Evolutionary conservation across 176 grass and related monocot genomes (phyloP).

Genomic region (Oryza officinalis): DNA sequence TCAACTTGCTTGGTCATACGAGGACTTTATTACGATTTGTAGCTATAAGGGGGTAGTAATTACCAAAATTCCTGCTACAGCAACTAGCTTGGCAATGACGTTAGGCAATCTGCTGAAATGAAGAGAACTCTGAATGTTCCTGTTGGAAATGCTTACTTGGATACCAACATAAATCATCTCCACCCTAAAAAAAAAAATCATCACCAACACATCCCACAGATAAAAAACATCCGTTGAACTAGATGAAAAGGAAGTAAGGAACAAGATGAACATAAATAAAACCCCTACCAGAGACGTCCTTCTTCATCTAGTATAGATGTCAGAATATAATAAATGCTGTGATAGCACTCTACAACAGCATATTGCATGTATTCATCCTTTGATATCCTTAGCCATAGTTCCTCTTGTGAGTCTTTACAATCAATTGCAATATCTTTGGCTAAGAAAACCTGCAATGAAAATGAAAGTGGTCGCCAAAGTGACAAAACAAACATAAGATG

Average conservation of each 20-base stretch:
- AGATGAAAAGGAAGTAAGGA: constrained; percentile 3
- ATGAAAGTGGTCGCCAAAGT: neutral
- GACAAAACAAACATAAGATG: neutral
- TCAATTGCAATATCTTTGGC: constrained; percentile 90
- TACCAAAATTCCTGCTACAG: constrained; percentile 84
- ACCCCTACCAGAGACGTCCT: constrained; percentile 63
- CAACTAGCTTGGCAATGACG: constrained; percentile 81
- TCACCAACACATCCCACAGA: constrained; percentile 19
- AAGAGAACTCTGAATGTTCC: constrained; percentile 41
- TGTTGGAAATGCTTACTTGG: constrained; percentile 55
- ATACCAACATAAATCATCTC: constrained; percentile 63
- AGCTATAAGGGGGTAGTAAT: neutral
- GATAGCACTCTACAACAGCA: constrained; percentile 80
- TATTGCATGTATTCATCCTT: constrained; percentile 92
- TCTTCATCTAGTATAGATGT: constrained; percentile 72
- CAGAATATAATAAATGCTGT: constrained; percentile 68
- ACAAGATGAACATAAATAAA: constrained; percentile 7
- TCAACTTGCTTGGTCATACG: neutral
- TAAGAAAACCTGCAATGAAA: constrained; percentile 69
- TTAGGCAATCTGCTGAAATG: constrained; percentile 57
- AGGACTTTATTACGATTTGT: neutral
- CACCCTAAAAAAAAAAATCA: constrained; percentile 57
- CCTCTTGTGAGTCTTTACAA: constrained; percentile 69
- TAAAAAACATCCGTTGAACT: constrained; percentile 12
- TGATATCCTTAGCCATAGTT: constrained; percentile 79